A percentile compares a stretch with the other conserved stretches of the same genome.
phyloP scores from a whole-genome alignment of 2,329 filamentous ascomycete species.

The Penicillium sp. region DNA sequence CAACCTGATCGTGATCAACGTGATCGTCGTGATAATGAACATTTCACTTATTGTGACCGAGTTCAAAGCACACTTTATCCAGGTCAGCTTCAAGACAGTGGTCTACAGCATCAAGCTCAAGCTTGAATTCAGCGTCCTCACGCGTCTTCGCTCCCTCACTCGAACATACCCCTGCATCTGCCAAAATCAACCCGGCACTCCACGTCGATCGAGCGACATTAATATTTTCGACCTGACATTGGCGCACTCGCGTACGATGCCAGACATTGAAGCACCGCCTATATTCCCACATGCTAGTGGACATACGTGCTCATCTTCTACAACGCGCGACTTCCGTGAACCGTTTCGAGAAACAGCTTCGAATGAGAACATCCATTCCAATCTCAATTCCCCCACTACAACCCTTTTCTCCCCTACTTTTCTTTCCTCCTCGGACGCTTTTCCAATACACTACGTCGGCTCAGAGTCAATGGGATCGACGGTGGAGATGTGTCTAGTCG shows the following conservation, averaged over 20 bases:
- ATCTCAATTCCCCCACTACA: neutral
- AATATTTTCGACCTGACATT: slow-evolving; percentile 15
- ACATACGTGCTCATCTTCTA: neutral
- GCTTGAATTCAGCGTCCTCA: slow-evolving; percentile 42
- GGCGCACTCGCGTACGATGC: neutral
- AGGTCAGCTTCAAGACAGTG: slow-evolving; percentile 35
- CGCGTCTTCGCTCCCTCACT: slow-evolving; percentile 33
- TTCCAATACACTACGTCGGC: neutral
- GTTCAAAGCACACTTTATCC: slow-evolving; percentile 34
- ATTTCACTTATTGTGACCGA: slow-evolving; percentile 31
- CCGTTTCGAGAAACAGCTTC: slow-evolving; percentile 12
- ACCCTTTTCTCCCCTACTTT: neutral
- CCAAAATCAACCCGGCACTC: neutral
- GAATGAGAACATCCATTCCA: slow-evolving; percentile 3
- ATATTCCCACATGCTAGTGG: neutral
- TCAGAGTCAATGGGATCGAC: slow-evolving; percentile 9
- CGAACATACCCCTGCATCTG: slow-evolving; percentile 12
- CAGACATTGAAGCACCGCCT: slow-evolving; percentile 3
- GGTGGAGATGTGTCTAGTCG: slow-evolving; percentile 6
- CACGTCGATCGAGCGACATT: slow-evolving; percentile 8
- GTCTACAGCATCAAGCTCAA: slow-evolving; percentile 44
- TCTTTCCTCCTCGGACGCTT: neutral
- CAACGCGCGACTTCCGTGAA: slow-evolving; percentile 16
- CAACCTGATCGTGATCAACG: slow-evolving; percentile 43
- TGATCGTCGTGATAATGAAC: slow-evolving; percentile 39